Evolutionary conservation across 2,329 filamentous ascomycete genomes (phyloP), one percentile per base, ranked within the genome.

Genomic region (Fusarium irregulare): DNA sequence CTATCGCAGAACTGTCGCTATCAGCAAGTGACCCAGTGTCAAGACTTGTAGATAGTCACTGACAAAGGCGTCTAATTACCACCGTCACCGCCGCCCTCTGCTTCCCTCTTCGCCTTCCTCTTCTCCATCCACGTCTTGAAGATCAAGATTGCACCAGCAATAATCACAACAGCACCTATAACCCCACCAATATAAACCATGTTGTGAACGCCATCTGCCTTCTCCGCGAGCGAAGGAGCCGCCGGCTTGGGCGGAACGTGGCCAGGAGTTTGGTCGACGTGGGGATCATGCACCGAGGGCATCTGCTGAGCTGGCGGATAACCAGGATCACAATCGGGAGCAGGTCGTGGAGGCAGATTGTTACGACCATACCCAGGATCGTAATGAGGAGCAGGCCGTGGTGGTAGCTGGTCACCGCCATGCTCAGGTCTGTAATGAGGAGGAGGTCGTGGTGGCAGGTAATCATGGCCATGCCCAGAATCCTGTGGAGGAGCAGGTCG

Each of bases 41-140:
- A 37, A 7, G 1, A 37, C 16, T 18, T 0, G 6, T n/a, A n/a
- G 18, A 37, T 37, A 3, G 6, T n/a, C 0, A 37, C 10, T n/a
- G 0, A n/a, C 10, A 37, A 4, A 12, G 0, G 0, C 1, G 34
- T n/a, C 9, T 37, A 37, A 7, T 37, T 37, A 12, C 11, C 18
- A 37, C 18, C 34, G 4, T 37, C 34, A 37, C 16, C 34, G 6
- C 16, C 34, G 6, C 34, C 34, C 18, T n/a, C 34, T 3, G 34
- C 34, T 3, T 37, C 34, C 34, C 6, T 37, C 34, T 37, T 37
- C 10, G n/a, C 34, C 34, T n/a, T n/a, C 10, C 34, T 37, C 34
- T 37, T 37, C 18, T 37, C 34, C 34, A 12, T 37, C 34, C 34
- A 37, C 34, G 18, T 37, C 18, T 37, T 37, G 1, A n/a, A n/a